phyloP scores from a whole-genome alignment of 129 eudicot species.

The Artemisia tridentata region DNA sequence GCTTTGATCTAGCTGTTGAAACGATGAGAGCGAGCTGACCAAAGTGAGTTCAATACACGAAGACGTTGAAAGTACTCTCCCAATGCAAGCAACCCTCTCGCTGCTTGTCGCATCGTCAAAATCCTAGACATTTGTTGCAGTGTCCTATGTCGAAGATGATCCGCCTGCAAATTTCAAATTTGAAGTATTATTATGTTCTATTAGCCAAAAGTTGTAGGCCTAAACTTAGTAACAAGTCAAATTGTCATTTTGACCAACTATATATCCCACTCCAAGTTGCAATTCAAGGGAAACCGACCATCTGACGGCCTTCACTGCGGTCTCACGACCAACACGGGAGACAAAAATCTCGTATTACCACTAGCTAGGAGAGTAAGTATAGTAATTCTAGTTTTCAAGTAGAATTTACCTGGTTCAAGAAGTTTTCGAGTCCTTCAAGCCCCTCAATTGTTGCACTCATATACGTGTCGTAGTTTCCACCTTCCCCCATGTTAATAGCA shows the following conservation, averaged over 20 bases:
- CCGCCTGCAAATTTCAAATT: conserved; percentile 51
- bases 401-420: conserved; percentile 60
- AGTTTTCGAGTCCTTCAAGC: conserved; percentile 59
- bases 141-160: conserved; percentile 78
- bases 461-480: conserved; percentile 39
- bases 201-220: too few species aligned
- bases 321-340: too few species aligned
- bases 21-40: conserved; percentile 57
- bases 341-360: too few species aligned
- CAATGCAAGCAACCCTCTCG: conserved; percentile 69
- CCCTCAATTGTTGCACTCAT: conserved; percentile 52
- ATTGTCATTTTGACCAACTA: too few species aligned
- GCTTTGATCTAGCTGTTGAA: conserved; percentile 23
- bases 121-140: conserved; percentile 60
- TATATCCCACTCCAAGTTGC: too few species aligned
- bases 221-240: not conserved
- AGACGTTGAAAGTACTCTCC: conserved; percentile 89
- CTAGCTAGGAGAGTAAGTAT: too few species aligned
- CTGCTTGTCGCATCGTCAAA: conserved; percentile 71
- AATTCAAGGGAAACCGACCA: too few species aligned
- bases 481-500: conserved; percentile 21
- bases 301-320: too few species aligned
- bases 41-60: conserved; percentile 69
- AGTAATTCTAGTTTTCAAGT: not conserved
- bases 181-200: not conserved